Conservation (phyloP, 108 stramenopile species). For the Fragilaria radians region DNA sequence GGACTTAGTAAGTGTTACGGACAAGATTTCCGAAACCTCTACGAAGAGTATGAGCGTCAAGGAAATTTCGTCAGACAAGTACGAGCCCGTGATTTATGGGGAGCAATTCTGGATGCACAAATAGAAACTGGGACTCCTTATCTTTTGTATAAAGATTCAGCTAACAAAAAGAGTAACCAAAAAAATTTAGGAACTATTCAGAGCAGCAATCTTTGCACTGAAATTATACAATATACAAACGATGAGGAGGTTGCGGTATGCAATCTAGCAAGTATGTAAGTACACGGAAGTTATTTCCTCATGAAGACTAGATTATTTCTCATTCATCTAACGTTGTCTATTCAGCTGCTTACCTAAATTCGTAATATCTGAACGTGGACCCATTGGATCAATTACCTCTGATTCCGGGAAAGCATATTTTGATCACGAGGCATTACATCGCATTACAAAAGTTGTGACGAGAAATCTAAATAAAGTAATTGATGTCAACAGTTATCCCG, state of each 20-base stretch:
- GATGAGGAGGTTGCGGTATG: slow-evolving; percentile 95
- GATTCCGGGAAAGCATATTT: slow-evolving; percentile 62
- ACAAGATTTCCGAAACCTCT: slow-evolving; percentile 86
- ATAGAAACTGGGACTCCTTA: slow-evolving; percentile 98
- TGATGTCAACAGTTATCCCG: slow-evolving; percentile 92
- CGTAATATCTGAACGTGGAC: slow-evolving; percentile 66
- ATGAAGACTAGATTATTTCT: neutral
- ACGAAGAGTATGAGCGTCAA: slow-evolving; percentile 80
- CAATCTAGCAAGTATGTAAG: slow-evolving; percentile 89
- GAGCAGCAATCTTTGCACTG: slow-evolving; percentile 95
- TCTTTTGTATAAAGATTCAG: slow-evolving; percentile 96
- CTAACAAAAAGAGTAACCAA: slow-evolving; percentile 95
- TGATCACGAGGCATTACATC: slow-evolving; percentile 86
- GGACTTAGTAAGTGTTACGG: slow-evolving; percentile 84
- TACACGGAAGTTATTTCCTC: slow-evolving; percentile 6
- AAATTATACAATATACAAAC: slow-evolving; percentile 95
- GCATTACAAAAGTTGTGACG: slow-evolving; percentile 84
- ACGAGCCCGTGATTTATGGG: slow-evolving; percentile 84
- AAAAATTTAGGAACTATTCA: slow-evolving; percentile 96
- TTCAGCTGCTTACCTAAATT: slow-evolving; percentile 69
- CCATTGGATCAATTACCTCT: slow-evolving; percentile 64
- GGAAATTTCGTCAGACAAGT: slow-evolving; percentile 65
- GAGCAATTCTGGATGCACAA: slow-evolving; percentile 82
- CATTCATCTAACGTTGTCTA: neutral
- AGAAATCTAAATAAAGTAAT: slow-evolving; percentile 92